Evolutionary conservation across 441 rosid species (phyloP).

Genomic region (Corymbia calophylla): DNA sequence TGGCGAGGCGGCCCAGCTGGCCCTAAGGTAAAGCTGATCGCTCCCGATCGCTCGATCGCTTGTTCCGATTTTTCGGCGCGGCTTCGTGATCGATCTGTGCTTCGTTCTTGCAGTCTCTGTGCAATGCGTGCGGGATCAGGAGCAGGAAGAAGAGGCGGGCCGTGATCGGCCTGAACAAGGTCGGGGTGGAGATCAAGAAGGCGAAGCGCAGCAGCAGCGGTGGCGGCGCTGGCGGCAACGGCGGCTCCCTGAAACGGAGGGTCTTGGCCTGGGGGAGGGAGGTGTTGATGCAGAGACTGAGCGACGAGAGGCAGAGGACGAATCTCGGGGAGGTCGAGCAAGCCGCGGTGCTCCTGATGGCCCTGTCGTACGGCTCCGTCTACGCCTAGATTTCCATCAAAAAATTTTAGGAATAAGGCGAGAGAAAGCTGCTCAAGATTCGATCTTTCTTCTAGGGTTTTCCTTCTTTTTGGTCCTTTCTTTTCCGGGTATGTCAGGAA

Average conservation of each 20-base stretch:
- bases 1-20: slow-evolving; percentile 17
- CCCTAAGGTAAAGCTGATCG: slow-evolving; percentile 7
- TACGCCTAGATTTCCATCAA: background rate
- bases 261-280: background rate
- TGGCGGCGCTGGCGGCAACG: background rate
- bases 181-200: slow-evolving; percentile 7
- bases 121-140: slow-evolving; percentile 16
- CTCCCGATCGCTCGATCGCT: background rate
- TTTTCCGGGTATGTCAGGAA: background rate
- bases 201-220: background rate
- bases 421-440: background rate
- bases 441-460: background rate
- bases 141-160: slow-evolving; percentile 17
- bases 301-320: slow-evolving; percentile 1
- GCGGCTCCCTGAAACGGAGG: background rate
- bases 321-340: slow-evolving; percentile 16
- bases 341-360: slow-evolving; percentile 12
- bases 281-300: slow-evolving; percentile 1
- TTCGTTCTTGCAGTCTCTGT: slow-evolving; percentile 6
- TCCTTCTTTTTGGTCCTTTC: background rate
- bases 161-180: slow-evolving; percentile 5
- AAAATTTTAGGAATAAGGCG: background rate
- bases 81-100: background rate
- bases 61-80: background rate
- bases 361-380: slow-evolving; percentile 9